Base-by-base conservation (phyloP, 2,329 filamentous ascomycete species). In the Aspergillus aculeatus region DNA sequence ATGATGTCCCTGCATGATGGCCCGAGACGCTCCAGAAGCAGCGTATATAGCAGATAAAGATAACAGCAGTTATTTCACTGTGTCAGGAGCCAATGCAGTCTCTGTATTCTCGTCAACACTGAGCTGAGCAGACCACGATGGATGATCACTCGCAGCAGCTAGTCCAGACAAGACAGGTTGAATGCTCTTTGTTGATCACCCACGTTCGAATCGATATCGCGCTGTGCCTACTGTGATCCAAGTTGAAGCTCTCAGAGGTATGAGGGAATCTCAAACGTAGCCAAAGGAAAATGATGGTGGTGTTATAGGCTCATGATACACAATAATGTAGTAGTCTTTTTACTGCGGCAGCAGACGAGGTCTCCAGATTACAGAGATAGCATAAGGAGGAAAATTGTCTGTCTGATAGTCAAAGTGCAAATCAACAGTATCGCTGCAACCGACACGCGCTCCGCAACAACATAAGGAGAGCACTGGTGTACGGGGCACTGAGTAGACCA, bases 1-100 rank as follows among this genome's bases (percentile, higher is more conserved):
- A 51, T 69, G 67, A 60, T 66, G 58, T 64, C 73, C 74, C 63
- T 71, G 69, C 66, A 72, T 68, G 61, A 73, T 77, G 64, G 73
- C 68, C 64, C 78, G 73, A 68, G 73, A 73, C 63, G 72, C 69
- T 21, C 55, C 35, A 53, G 51, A 14, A 32, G 47, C 35, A 1
- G n/a, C n/a, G 55, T 49, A 58, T 57, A 64, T 68, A 61, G 56
- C 57, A 7, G 5, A 19, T 19, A 44, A 16, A 44, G 38, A 44
- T 44, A 19, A 19, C 38, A 44, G 16, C 4, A 14, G 14, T 19
- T 44, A 9, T 19, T n/a, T 16, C 14, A 19, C 32, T 12, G 2
- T 35, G 14, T 16, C 14, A 35, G 12, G 32, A 35, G 32, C 14
- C 32, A 35, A 35, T 35, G 12, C 14, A 16, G 32, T 35, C 32